Base-by-base conservation (phyloP, 2,329 filamentous ascomycete species). In the Microthyrium microscopicum region DNA sequence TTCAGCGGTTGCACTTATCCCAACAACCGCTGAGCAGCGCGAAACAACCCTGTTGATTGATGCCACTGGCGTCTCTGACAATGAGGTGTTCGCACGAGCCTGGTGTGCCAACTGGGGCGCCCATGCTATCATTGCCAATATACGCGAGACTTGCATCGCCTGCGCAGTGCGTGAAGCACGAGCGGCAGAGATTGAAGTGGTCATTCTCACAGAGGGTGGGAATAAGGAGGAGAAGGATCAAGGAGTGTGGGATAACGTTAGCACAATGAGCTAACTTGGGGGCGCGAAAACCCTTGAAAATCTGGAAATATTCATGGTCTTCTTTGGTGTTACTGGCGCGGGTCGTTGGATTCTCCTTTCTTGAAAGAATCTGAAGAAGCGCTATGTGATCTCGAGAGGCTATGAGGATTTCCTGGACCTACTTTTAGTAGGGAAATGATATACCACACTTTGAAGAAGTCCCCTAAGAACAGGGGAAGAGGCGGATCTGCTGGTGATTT, bases 21-120 rank as follows among this genome's bases (percentile, higher is more conserved):
- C 19, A 18, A 39, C 40, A 8, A 49, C 51, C 3, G 47, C 52
- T 30, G 43, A 50, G 36, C 48, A 52, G 21, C 44, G 70, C 18
- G 75, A 77, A 42, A 68, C 68, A 43, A 76, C 84, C 3, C 58
- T 84, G 6, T 73, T 77, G 4, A 64, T 83, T 11, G 75, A 83
- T 54, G 74, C 77, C 1, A 73, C 79, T 48, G 78, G 78, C 1
- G 75, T 77, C 16, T 61, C 61, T 31, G 78, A 83, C 51, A 82
- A 83, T 42, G 78, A 83, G 52, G 77, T 82, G 4, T 64, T 84
- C 44, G 77, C 74, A 1, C 60, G 78, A 40, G 77, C 78, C 5
- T 84, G 78, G 78, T 83, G 77, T 49, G 68, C 75, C 35, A 74
- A 81, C 45, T 80, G 76, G 68, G 78, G 78, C 3, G 54, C 81